Percentiles rank a stretch among this genome's conserved stretches.
Conservation (phyloP, 192 early-diverging fungal genomes). For the Coemansia aciculifera region DNA sequence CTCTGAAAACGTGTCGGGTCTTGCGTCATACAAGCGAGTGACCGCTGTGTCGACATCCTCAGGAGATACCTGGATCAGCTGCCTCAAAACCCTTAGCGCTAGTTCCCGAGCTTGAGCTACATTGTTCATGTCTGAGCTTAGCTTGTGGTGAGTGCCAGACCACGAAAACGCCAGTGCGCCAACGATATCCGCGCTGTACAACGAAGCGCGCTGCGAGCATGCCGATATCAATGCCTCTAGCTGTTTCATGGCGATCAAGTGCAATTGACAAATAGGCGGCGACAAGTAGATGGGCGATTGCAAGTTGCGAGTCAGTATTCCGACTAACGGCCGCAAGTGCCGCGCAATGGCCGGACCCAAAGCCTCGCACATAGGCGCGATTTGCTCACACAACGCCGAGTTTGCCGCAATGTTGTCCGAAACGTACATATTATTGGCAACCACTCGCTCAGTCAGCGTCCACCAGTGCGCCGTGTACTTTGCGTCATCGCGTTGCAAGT, state of each 20-base stretch:
- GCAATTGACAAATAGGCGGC: slow-evolving; percentile 15
- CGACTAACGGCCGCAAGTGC: slow-evolving; percentile 35
- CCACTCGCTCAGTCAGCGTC: slow-evolving; percentile 21
- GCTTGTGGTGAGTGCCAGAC: neutral
- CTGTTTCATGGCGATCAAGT: slow-evolving; percentile 23
- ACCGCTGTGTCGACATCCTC: neutral
- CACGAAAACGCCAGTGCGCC: slow-evolving; percentile 45
- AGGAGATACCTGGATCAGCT: neutral
- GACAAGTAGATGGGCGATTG: slow-evolving; percentile 23
- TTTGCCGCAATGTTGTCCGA: slow-evolving; percentile 30
- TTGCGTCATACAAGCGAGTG: slow-evolving; percentile 8
- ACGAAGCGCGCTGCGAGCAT: slow-evolving; percentile 24
- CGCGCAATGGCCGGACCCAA: slow-evolving; percentile 35
- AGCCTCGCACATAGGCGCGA: slow-evolving; percentile 12
- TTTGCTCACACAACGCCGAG: slow-evolving; percentile 15
- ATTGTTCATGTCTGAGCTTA: neutral
- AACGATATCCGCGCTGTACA: slow-evolving; percentile 24
- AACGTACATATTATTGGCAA: slow-evolving; percentile 32
- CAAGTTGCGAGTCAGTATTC: slow-evolving; percentile 20
- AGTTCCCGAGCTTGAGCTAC: neutral
- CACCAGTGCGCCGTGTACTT: slow-evolving; percentile 30
- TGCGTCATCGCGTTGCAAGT: neutral
- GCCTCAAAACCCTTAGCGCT: neutral
- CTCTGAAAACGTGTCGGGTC: slow-evolving; percentile 6
- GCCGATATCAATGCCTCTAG: slow-evolving; percentile 16